Conservation (phyloP, 1,139 yeast species). For the Taphrina sp. region DNA sequence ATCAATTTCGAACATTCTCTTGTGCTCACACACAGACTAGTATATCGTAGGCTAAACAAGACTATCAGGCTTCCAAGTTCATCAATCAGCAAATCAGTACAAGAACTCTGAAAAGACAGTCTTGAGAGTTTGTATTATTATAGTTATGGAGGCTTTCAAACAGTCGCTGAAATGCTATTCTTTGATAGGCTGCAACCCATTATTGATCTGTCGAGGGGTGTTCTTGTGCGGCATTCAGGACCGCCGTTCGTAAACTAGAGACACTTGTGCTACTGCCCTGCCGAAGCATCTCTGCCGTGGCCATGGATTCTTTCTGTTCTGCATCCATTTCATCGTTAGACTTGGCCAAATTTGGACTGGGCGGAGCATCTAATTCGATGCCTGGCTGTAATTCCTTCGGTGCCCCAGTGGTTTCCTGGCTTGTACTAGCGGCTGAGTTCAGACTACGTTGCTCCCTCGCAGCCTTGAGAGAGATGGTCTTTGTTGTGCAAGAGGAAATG, state of each 20-base stretch:
- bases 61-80: too few species aligned
- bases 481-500: conserved; percentile 90
- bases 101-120: too few species aligned
- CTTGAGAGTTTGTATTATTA: too few species aligned
- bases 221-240: conserved; percentile 2
- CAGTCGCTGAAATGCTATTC: too few species aligned
- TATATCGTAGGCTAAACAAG: too few species aligned
- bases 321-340: conserved; percentile 4
- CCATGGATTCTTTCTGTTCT: background rate
- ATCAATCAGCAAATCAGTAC: too few species aligned
- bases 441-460: conserved; percentile 68
- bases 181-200: too few species aligned
- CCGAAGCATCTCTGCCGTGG: background rate
- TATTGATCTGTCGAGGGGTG: background rate
- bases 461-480: conserved; percentile 79
- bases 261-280: conserved; percentile 6
- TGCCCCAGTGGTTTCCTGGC: background rate
- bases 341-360: background rate
- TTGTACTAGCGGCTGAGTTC: background rate
- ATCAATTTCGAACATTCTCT: too few species aligned
- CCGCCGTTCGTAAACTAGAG: conserved; percentile 18
- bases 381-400: background rate
- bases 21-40: too few species aligned
- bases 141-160: too few species aligned
- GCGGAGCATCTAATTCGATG: conserved; percentile 1